Percentiles rank a stretch among this genome's conserved stretches.
These are phyloP conservation scores for Lachancea sp. DNA, from an alignment of 805 yeast species.

Conservation along the genomic window DNA sequence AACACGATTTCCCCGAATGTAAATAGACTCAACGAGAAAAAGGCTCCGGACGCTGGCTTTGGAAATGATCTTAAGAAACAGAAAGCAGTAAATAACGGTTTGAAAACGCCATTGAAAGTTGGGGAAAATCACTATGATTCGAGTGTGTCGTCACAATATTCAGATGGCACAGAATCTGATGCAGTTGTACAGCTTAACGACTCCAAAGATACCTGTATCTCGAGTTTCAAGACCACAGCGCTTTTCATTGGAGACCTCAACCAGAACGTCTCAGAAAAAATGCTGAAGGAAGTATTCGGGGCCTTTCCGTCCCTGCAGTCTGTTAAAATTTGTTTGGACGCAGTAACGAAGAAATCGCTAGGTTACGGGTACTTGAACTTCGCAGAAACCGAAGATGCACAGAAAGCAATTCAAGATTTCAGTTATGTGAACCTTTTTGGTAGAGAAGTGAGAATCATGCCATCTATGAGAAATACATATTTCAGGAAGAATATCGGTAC, in stretches of 20 bases:
- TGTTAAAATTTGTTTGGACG: constrained; percentile 54
- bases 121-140: not conserved
- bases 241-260: constrained; percentile 62
- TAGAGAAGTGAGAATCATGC: constrained; percentile 50
- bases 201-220: not conserved
- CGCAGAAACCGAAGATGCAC: constrained; percentile 43
- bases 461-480: constrained; percentile 41
- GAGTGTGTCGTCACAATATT: not conserved
- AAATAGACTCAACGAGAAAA: not conserved
- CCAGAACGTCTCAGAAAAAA: constrained; percentile 42
- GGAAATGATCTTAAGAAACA: not conserved
- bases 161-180: constrained; percentile 3
- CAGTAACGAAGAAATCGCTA: constrained; percentile 47
- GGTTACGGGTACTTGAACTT: constrained; percentile 74
- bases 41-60: not conserved
- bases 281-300: constrained; percentile 40
- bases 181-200: not conserved
- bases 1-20: constrained; percentile 5
- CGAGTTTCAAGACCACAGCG: constrained; percentile 23
- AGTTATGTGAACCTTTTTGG: constrained; percentile 40
- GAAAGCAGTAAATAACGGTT: not conserved
- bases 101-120: not conserved
- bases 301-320: constrained; percentile 43
- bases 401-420: constrained; percentile 48
- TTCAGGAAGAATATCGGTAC: constrained; percentile 42